These are phyloP conservation scores for Singerocomus inundabilis DNA, from an alignment of 1,284 basidiomycete genomes.

Conservation along the genomic window DNA sequence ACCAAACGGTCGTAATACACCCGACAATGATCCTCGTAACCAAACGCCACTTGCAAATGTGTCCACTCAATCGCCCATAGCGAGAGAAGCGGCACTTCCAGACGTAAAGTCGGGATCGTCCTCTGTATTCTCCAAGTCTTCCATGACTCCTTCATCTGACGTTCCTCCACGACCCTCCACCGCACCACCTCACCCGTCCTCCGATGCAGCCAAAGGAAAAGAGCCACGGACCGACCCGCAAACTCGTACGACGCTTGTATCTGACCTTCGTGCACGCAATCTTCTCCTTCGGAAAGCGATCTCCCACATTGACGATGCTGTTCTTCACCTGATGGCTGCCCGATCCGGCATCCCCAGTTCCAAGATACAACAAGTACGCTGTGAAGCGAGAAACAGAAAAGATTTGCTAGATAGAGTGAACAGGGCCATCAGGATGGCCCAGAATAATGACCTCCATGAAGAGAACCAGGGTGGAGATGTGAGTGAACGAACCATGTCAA, in stretches of 20 bases:
- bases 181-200: constrained; percentile 28
- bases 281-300: constrained; percentile 35
- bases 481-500: not conserved
- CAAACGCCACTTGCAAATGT: constrained; percentile 22
- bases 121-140: constrained; percentile 1
- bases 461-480: constrained; percentile 6
- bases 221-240: constrained; percentile 14
- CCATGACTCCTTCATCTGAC: constrained; percentile 12
- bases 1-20: constrained; percentile 19
- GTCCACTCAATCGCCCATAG: constrained; percentile 15
- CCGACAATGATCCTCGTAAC: constrained; percentile 13
- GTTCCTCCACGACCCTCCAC: constrained; percentile 32
- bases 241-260: constrained; percentile 28
- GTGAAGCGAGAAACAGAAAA: constrained; percentile 33
- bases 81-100: constrained; percentile 11
- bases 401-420: constrained; percentile 33
- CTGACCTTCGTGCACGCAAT: constrained; percentile 33
- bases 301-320: constrained; percentile 33
- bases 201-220: constrained; percentile 10
- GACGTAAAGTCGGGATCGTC: constrained; percentile 9
- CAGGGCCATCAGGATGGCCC: constrained; percentile 32
- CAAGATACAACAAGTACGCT: constrained; percentile 33
- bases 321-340: constrained; percentile 32
- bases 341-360: constrained; percentile 34
- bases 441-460: constrained; percentile 19